Percentiles rank a stretch among this genome's conserved stretches.
Evolutionary conservation across 257 asterid species (phyloP).

Genomic region (Parsonsia alboflavescens): DNA sequence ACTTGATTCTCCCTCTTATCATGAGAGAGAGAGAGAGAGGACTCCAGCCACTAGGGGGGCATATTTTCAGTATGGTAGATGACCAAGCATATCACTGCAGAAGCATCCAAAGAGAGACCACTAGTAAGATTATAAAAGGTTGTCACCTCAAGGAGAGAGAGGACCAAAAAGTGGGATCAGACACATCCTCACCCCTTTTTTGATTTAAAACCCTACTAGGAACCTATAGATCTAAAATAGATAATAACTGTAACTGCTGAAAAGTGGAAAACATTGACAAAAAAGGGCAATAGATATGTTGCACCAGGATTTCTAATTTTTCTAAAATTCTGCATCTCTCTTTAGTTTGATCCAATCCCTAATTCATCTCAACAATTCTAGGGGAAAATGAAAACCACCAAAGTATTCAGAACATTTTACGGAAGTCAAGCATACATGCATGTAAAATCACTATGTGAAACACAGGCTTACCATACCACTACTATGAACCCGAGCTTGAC

Average conservation of each 20-base stretch:
- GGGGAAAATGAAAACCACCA: not conserved
- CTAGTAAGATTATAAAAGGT: not conserved
- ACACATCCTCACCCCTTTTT: too few species aligned
- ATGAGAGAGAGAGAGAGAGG: conserved; percentile 20
- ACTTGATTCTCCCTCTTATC: conserved; percentile 33
- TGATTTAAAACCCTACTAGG: too few species aligned
- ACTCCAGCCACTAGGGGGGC: conserved; percentile 34
- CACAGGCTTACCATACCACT: conserved; percentile 43
- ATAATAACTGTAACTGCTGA: too few species aligned
- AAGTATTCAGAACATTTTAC: not conserved
- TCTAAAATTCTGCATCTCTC: too few species aligned
- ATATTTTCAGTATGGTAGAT: conserved; percentile 38
- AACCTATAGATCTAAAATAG: not conserved
- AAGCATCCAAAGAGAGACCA: conserved; percentile 20
- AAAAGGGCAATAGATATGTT: too few species aligned
- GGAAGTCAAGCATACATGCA: not conserved
- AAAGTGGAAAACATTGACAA: too few species aligned
- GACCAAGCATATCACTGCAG: conserved; percentile 35
- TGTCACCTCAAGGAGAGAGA: conserved; percentile 3
- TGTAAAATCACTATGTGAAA: not conserved
- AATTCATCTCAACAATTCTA: not conserved
- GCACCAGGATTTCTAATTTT: too few species aligned
- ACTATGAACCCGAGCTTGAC: conserved; percentile 77
- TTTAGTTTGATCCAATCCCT: too few species aligned
- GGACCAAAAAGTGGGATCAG: too few species aligned